These are phyloP conservation scores for Chytridium lagenaria DNA, from an alignment of 371 early-diverging fungal species.

Conservation along the genomic window DNA sequence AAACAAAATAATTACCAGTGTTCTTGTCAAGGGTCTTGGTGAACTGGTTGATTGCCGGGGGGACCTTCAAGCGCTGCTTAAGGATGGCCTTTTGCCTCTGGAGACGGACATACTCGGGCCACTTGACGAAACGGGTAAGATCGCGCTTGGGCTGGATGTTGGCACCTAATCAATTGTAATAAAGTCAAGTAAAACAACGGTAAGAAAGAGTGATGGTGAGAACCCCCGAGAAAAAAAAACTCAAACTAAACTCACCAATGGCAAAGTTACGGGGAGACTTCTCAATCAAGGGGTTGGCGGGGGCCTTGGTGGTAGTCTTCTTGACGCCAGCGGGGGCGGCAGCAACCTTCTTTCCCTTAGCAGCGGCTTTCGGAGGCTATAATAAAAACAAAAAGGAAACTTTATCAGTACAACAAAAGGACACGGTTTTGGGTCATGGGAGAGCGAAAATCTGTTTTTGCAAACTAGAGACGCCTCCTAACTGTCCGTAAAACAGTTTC, in stretches of 20 bases:
- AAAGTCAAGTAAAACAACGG: neutral
- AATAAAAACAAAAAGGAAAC: neutral
- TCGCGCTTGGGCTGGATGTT: slow-evolving; percentile 95
- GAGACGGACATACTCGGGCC: slow-evolving; percentile 97
- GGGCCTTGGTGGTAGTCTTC: slow-evolving; percentile 76
- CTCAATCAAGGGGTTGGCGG: slow-evolving; percentile 91
- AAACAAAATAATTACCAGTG: slow-evolving; percentile 68
- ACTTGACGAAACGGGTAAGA: slow-evolving; percentile 95
- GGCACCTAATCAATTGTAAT: slow-evolving; percentile 59
- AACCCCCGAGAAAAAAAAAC: neutral
- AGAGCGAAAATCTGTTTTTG: neutral
- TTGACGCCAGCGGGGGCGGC: slow-evolving; percentile 82
- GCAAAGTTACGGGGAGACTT: slow-evolving; percentile 91
- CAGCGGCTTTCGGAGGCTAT: slow-evolving; percentile 51
- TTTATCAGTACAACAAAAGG: neutral
- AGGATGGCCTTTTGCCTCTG: slow-evolving; percentile 98
- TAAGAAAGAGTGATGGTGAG: too few species aligned
- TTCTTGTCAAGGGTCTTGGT: slow-evolving; percentile 95
- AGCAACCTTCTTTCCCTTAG: slow-evolving; percentile 87
- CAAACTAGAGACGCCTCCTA: neutral
- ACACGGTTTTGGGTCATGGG: slow-evolving; percentile 5
- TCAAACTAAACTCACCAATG: slow-evolving; percentile 67
- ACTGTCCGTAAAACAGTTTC: neutral
- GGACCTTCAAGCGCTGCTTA: slow-evolving; percentile 98
- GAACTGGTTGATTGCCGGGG: slow-evolving; percentile 99